Percentiles rank a stretch among this genome's conserved stretches.
These are phyloP conservation scores for Penicillium silybi DNA, from an alignment of 495 filamentous ascomycete genomes.

Conservation along the genomic window DNA sequence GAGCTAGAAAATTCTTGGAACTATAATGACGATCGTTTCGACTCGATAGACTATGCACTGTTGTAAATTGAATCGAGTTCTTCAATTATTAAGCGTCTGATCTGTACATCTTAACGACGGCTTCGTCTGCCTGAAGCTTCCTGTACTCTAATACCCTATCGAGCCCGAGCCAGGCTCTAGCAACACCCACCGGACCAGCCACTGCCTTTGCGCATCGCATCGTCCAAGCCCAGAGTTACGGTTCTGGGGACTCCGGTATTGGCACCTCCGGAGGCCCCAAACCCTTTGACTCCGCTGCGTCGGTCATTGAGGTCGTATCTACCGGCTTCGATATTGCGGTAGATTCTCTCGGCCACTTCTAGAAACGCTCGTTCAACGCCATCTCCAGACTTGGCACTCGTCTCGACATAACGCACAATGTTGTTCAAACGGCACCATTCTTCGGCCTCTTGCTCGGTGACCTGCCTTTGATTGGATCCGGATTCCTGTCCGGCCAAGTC, in stretches of 20 bases:
- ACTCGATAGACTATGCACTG: not conserved
- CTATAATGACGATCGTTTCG: not conserved
- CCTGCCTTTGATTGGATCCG: conserved; percentile 64
- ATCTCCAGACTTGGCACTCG: conserved; percentile 90
- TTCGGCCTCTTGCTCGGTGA: conserved; percentile 73
- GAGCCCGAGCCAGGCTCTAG: conserved; percentile 17
- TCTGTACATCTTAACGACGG: not conserved
- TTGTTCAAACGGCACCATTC: conserved; percentile 82
- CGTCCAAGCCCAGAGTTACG: conserved; percentile 55
- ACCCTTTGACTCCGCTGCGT: conserved; percentile 86
- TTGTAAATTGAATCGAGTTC: not conserved
- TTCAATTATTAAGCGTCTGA: not conserved
- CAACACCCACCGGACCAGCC: conserved; percentile 48
- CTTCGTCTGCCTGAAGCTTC: not conserved
- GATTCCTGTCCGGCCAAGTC: conserved; percentile 61
- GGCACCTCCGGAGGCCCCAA: conserved; percentile 49
- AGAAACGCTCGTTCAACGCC: conserved; percentile 91
- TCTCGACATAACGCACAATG: conserved; percentile 88
- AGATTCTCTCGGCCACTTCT: conserved; percentile 89
- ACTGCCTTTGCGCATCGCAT: conserved; percentile 46
- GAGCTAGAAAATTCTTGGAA: not conserved
- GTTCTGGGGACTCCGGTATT: conserved; percentile 43
- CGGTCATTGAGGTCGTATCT: conserved; percentile 93
- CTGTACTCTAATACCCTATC: not conserved
- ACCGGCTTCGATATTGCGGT: conserved; percentile 89